Percentiles rank a stretch among this genome's conserved stretches.
phyloP scores from a whole-genome alignment of 495 filamentous ascomycete species.

The Xylaria flabelliformis region DNA sequence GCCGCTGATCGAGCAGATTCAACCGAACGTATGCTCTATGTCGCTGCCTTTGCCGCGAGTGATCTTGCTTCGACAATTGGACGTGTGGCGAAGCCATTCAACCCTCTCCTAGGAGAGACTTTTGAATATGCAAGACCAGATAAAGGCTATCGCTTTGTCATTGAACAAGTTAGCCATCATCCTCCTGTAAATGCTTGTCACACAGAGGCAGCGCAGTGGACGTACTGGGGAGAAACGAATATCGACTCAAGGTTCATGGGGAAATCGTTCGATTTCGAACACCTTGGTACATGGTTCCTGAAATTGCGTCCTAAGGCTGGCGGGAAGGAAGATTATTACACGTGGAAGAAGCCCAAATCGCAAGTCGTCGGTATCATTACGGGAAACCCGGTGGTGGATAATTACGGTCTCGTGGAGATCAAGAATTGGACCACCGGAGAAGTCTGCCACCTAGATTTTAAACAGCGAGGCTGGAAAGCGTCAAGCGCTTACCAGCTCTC shows the following conservation, averaged over 20 bases:
- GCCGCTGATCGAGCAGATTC: conserved; percentile 87
- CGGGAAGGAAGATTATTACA: conserved; percentile 85
- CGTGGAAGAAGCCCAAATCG: conserved; percentile 98
- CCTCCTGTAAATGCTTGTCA: conserved; percentile 93
- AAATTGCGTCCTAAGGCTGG: conserved; percentile 79
- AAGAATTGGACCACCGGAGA: conserved; percentile 97
- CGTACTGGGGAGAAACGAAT: conserved; percentile 97
- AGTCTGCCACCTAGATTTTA: conserved; percentile 90
- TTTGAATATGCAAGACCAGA: conserved; percentile 96
- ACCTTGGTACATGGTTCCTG: conserved; percentile 96
- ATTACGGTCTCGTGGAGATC: conserved; percentile 96
- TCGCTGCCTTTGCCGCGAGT: conserved; percentile 91
- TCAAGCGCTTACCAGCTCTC: conserved; percentile 85
- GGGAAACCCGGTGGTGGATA: conserved; percentile 94
- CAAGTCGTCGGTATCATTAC: conserved; percentile 99
- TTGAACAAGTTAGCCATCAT: conserved; percentile 98
- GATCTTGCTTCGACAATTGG: conserved; percentile 97
- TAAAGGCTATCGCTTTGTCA: conserved; percentile 96
- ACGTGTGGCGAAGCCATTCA: conserved; percentile 97
- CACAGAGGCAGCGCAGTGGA: conserved; percentile 93
- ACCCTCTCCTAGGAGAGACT: conserved; percentile 93
- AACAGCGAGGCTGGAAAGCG: conserved; percentile 92
- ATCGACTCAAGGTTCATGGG: conserved; percentile 98
- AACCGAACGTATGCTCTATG: conserved; percentile 92
- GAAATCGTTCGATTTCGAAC: conserved; percentile 96